phyloP scores from a whole-genome alignment of 805 yeast genomes.

The Ogataea pilisensis region DNA sequence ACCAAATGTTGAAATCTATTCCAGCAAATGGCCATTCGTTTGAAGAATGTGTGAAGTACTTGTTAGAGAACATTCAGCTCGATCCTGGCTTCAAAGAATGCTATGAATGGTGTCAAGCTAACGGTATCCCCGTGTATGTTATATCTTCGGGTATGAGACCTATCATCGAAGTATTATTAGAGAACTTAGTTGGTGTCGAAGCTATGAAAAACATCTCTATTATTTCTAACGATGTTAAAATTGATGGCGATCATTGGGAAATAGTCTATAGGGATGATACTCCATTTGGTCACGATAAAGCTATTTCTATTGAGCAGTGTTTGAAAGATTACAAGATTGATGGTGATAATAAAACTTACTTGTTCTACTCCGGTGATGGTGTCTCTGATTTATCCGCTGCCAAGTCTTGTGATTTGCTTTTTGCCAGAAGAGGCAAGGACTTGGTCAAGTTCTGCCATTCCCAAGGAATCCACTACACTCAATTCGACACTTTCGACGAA shows the following conservation, averaged over 20 bases:
- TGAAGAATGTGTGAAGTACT: slow-evolving; percentile 70
- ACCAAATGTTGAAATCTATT: slow-evolving; percentile 76
- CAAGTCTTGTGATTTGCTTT: slow-evolving; percentile 85
- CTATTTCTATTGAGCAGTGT: slow-evolving; percentile 64
- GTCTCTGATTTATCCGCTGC: slow-evolving; percentile 95
- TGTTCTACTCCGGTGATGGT: slow-evolving; percentile 97
- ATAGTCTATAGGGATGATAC: slow-evolving; percentile 84
- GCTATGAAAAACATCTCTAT: slow-evolving; percentile 71
- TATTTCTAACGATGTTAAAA: slow-evolving; percentile 59
- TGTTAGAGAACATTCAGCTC: slow-evolving; percentile 62
- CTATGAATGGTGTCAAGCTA: slow-evolving; percentile 69
- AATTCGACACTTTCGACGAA: slow-evolving; percentile 72
- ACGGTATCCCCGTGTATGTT: slow-evolving; percentile 78
- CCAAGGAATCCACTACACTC: slow-evolving; percentile 79
- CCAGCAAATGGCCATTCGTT: slow-evolving; percentile 47
- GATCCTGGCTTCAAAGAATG: slow-evolving; percentile 90
- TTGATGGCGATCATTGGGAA: slow-evolving; percentile 66
- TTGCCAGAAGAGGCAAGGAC: slow-evolving; percentile 92
- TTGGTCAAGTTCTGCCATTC: slow-evolving; percentile 77
- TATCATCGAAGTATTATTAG: slow-evolving; percentile 73
- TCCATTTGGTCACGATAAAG: slow-evolving; percentile 92
- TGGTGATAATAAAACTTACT: slow-evolving; percentile 45
- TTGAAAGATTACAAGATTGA: slow-evolving; percentile 29
- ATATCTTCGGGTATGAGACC: slow-evolving; percentile 95
- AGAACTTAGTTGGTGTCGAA: slow-evolving; percentile 71